A percentile compares a stretch with the other conserved stretches of the same genome.
These are phyloP conservation scores for Acer negundo DNA, from an alignment of 345 rosid species.

Conservation along the genomic window DNA sequence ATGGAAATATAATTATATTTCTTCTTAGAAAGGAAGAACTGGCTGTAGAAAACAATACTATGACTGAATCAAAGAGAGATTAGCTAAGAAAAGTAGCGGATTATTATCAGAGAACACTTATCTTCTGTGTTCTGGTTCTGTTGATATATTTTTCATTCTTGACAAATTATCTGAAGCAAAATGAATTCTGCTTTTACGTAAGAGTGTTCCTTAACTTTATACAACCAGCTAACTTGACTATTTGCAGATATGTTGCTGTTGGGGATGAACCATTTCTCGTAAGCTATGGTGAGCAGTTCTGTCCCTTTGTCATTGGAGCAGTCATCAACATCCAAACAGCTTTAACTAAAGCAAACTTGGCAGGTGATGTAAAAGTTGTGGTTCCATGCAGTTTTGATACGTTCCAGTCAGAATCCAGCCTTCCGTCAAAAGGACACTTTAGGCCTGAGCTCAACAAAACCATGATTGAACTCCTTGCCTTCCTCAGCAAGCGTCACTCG, in stretches of 20 bases:
- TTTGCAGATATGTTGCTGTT: conserved; percentile 71
- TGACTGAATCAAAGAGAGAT: not conserved
- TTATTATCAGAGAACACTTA: not conserved
- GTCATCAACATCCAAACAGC: conserved; percentile 78
- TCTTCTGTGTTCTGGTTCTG: not conserved
- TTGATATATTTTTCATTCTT: not conserved
- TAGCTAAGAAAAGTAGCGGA: not conserved
- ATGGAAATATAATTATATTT: not conserved
- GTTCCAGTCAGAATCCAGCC: conserved; percentile 56
- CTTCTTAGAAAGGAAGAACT: not conserved
- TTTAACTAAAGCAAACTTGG: conserved; percentile 64
- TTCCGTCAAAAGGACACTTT: conserved; percentile 81
- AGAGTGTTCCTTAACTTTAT: conserved; percentile 5
- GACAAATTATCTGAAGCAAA: not conserved
- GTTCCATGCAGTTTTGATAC: conserved; percentile 83
- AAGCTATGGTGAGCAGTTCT: conserved; percentile 66
- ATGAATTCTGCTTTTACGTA: not conserved
- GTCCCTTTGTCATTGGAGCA: conserved; percentile 76
- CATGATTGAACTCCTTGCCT: conserved; percentile 75
- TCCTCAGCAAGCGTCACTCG: conserved; percentile 64
- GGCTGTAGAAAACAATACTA: not conserved
- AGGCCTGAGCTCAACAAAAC: conserved; percentile 80
- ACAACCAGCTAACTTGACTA: not conserved
- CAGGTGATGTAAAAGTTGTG: conserved; percentile 69
- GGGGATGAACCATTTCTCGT: conserved; percentile 86